Base-by-base conservation (phyloP, 2,329 filamentous ascomycete species). In the Arthrobotrys conoides region DNA sequence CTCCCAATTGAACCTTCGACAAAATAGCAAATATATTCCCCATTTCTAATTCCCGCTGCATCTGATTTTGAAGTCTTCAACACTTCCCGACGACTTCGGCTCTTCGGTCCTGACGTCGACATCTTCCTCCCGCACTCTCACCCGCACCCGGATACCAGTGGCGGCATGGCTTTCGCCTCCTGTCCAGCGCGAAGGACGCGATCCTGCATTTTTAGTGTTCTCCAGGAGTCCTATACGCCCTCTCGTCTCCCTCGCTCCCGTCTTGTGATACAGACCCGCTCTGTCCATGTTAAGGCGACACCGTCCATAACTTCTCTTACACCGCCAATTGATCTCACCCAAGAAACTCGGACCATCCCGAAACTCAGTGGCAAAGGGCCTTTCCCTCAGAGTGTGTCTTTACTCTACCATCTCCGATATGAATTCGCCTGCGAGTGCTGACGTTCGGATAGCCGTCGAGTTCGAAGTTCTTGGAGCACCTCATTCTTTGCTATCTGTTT, bases 381-480 rank as follows among this genome's bases (percentile, higher is more conserved):
- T 20, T 82, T 82, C 33, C 82, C 82, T 24, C 81, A 81, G 33
- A 81, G 82, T 82, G 51, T 24, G 69, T 71, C 30, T 33, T 16
- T 27, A 12, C 9, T 46, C 14, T 30, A 46, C n/a, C 12, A 48
- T 49, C 10, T 51, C 3, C 1, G 24, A 51, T 51, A 27, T 5
- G 18, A 14, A 12, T 46, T 55, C 46, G 55, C n/a, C 12, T 38
- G 4, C 10, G 16, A 12, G 20, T 71, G 24, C 64, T 79, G 30
- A 81, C 41, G 24, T 14, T 30, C 5, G 5, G 20, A 6, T 82
- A 97, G 96, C 98, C 88, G 96, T 96, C 69, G 91, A 91, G 73
- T 99, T 99, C 85, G 93, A 98, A 85, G 93, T 98, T 59, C 87
- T 99, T 80, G 96, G 96, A 80, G 90, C 93, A 24, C 94, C 95